Conservation (phyloP, 176 grass and related monocot genomes). For the Aechmea fasciata region DNA sequence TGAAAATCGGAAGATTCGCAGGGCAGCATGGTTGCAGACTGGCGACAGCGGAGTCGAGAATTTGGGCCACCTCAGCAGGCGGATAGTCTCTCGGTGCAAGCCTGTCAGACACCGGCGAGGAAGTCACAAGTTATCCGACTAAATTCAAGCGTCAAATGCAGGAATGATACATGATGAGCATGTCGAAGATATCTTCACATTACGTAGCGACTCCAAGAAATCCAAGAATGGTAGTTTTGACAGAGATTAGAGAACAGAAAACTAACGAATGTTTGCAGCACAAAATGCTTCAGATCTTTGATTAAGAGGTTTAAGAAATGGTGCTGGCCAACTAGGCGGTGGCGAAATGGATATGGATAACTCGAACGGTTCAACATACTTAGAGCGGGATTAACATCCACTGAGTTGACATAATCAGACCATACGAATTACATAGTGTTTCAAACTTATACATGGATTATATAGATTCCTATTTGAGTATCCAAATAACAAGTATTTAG, state of each 20-base stretch:
- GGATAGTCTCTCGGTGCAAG: constrained; percentile 87
- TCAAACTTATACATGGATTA: too few species aligned
- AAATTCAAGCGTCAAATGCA: neutral
- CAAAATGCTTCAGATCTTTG: too few species aligned
- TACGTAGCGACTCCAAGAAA: too few species aligned
- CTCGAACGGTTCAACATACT: neutral
- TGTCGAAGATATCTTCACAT: too few species aligned
- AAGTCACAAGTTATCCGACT: neutral
- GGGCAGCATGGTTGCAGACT: constrained; percentile 70
- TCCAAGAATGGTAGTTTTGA: neutral
- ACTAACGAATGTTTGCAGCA: too few species aligned
- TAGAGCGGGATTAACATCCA: too few species aligned
- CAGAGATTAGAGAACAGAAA: too few species aligned
- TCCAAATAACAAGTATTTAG: too few species aligned
- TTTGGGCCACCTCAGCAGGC: constrained; percentile 84
- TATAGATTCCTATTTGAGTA: too few species aligned
- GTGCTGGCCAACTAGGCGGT: neutral
- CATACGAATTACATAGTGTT: too few species aligned
- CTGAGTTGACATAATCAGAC: too few species aligned
- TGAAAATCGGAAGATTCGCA: constrained; percentile 33
- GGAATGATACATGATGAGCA: too few species aligned
- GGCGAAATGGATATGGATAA: neutral
- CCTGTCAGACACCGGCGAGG: constrained; percentile 30
- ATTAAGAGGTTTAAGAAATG: neutral
- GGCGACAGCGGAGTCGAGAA: constrained; percentile 62